Conservation (phyloP, 345 rosid species). For the Dovyalis caffra region DNA sequence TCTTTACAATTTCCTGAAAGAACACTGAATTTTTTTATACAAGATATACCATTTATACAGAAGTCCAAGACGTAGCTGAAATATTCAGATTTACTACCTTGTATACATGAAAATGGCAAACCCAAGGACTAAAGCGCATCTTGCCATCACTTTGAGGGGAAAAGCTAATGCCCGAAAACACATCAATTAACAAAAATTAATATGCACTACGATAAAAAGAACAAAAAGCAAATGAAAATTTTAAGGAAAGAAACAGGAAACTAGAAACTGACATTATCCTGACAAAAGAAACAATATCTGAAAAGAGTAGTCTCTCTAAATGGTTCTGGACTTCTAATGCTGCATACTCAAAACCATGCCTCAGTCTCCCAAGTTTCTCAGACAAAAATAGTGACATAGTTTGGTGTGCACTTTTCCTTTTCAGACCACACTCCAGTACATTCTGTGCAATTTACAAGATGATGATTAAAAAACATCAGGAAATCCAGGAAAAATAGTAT, state of each 20-base stretch:
- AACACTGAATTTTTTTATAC: slow-evolving; percentile 10
- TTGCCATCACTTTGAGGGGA: slow-evolving; percentile 39
- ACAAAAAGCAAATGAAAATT: not conserved
- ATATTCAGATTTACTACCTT: slow-evolving; percentile 46
- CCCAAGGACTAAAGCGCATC: slow-evolving; percentile 61
- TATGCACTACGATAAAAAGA: not conserved
- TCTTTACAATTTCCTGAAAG: slow-evolving; percentile 59
- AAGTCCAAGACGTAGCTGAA: not conserved
- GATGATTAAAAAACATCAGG: slow-evolving; percentile 11
- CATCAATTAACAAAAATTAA: slow-evolving; percentile 5
- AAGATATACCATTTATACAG: slow-evolving; percentile 9
- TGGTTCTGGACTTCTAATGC: slow-evolving; percentile 72
- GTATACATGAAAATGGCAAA: slow-evolving; percentile 74
- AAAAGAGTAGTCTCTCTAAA: slow-evolving; percentile 67
- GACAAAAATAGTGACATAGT: slow-evolving; percentile 72
- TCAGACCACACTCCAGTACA: slow-evolving; percentile 81
- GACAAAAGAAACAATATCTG: slow-evolving; percentile 64
- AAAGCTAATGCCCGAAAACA: slow-evolving; percentile 47
- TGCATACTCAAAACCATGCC: slow-evolving; percentile 90
- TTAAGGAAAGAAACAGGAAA: not conserved
- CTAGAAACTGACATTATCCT: slow-evolving; percentile 63
- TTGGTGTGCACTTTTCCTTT: slow-evolving; percentile 51
- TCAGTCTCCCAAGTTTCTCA: slow-evolving; percentile 57
- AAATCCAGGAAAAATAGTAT: not conserved
- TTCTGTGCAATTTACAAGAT: slow-evolving; percentile 51